phyloP scores from a whole-genome alignment of 148 eudicot genomes.

The Rhododendron kiyosumense region DNA sequence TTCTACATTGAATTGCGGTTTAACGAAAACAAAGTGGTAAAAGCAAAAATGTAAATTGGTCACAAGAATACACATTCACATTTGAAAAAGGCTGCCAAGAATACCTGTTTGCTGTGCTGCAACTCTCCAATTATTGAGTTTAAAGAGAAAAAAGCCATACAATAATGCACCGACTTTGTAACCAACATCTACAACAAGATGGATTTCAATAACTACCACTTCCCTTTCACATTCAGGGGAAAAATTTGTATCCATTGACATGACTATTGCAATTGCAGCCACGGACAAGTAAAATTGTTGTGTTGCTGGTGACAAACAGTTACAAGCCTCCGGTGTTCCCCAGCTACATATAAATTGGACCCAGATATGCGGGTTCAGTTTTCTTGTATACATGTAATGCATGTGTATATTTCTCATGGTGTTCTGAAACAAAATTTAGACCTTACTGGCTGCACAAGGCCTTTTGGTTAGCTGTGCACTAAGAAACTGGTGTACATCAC shows the following conservation, averaged over 20 bases:
- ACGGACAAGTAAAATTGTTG: background rate
- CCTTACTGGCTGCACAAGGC: background rate
- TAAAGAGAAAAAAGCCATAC: background rate
- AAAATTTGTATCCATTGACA: background rate
- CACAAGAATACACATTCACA: background rate
- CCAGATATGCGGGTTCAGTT: background rate
- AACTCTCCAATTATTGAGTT: background rate
- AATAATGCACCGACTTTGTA: background rate
- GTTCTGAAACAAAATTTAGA: conserved; percentile 7
- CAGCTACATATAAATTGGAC: conserved; percentile 5
- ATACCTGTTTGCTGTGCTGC: background rate
- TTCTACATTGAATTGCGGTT: background rate
- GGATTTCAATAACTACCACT: background rate
- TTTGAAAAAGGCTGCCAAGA: background rate
- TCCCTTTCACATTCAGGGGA: background rate
- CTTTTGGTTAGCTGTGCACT: background rate
- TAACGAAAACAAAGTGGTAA: background rate
- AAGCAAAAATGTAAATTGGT: background rate
- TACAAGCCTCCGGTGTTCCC: background rate
- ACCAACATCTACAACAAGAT: background rate
- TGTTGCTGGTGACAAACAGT: background rate
- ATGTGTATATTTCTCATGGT: background rate
- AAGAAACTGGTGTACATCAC: background rate
- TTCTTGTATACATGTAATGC: conserved; percentile 4
- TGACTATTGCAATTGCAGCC: background rate